A percentile compares a stretch with the other conserved stretches of the same genome.
These are phyloP conservation scores for Sicyos edulis DNA, from an alignment of 306 rosid genomes.

Conservation along the genomic window DNA sequence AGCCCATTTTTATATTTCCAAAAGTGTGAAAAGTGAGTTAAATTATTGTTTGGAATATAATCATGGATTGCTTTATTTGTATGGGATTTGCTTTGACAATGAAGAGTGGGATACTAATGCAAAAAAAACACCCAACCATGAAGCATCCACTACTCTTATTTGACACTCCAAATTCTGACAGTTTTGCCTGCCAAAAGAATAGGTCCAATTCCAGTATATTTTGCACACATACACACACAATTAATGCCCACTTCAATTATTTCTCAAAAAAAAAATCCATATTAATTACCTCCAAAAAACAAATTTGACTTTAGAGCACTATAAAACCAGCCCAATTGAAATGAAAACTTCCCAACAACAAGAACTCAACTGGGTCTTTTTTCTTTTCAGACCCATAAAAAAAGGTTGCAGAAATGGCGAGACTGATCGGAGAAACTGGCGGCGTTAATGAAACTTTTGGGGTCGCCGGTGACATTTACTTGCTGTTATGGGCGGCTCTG, in stretches of 20 bases:
- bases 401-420: slow-evolving; percentile 42
- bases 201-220: background rate
- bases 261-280: too few relatives aligned
- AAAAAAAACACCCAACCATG: slow-evolving; percentile 19
- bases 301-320: background rate
- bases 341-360: background rate
- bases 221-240: background rate
- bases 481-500: slow-evolving; percentile 37
- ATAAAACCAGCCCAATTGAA: slow-evolving; percentile 6
- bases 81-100: slow-evolving; percentile 23
- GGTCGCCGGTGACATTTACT: slow-evolving; percentile 22
- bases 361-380: background rate
- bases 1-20: background rate
- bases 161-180: slow-evolving; percentile 2
- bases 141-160: slow-evolving; percentile 17
- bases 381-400: background rate
- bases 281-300: background rate
- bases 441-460: slow-evolving; percentile 26
- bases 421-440: slow-evolving; percentile 33
- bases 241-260: background rate
- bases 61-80: slow-evolving; percentile 12
- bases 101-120: slow-evolving; percentile 35
- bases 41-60: slow-evolving; percentile 14
- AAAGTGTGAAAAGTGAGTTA: slow-evolving; percentile 1
- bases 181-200: background rate